Evolutionary conservation across 352 stramenopile genomes (phyloP), one percentile per base, ranked within the genome.

Genomic region (Globisporangium irregulare): DNA sequence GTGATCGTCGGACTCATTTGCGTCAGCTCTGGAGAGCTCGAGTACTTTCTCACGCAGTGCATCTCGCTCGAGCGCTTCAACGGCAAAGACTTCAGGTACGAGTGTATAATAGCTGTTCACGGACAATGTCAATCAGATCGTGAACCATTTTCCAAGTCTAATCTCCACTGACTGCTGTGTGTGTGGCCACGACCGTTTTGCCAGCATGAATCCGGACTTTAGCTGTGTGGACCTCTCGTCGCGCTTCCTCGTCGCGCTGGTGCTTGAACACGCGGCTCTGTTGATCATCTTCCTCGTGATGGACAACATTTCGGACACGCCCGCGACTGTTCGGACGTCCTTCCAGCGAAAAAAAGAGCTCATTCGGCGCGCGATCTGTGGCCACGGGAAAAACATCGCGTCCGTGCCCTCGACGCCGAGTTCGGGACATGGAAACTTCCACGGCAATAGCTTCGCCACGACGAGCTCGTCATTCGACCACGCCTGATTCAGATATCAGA

Each of bases 341-440:
- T 95, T 95, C 68, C 82, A 95, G 66, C 78, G 86, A 4, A 95
- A 95, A 57, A 93, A 93, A 38, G 87, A 95, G 70, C 75, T 94
- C 18, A 93, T 95, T 56, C 79, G 86, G 64, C 81, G 86, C 55
- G 86, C 86, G n/a, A 91, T 95, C n/a, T 91, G 83, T 57, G 84
- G 83, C 0, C 83, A 91, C 57, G 73, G 80, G 12, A 87, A 83
- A 62, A 75, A 74, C 56, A 67, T 70, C 12, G 59, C 70, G 12
- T 72, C 71, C 1, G 46, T 66, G 29, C 59, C 68, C 3, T 67
- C 69, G 10, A 73, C 72, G 3, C 69, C 72, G 6, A 57, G 59
- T 2, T 60, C 71, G 2, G 34, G 60, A 25, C 59, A 66, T 25
- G 51, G 29, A 4, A 54, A 66, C 12, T 53, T 41, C n/a, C 43